Conservation (phyloP, 1,284 basidiomycete species). For the Entoloma clypeatum region DNA sequence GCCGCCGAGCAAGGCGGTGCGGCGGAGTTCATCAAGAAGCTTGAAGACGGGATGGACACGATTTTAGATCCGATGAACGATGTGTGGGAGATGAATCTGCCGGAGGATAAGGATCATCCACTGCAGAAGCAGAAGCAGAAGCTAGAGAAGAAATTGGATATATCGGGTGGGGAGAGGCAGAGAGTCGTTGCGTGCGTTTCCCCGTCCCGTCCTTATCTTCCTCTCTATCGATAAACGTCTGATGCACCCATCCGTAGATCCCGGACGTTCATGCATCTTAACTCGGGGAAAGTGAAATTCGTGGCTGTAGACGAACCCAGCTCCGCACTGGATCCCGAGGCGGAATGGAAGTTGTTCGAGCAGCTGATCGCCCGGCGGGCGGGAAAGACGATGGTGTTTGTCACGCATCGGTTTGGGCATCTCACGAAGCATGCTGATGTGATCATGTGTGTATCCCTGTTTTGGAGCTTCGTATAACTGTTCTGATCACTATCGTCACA, state of each 20-base stretch:
- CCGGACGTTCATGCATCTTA: slow-evolving; percentile 42
- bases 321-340: slow-evolving; percentile 50
- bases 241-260: slow-evolving; percentile 26
- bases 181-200: slow-evolving; percentile 37
- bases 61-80: slow-evolving; percentile 30
- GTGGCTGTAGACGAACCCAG: slow-evolving; percentile 52
- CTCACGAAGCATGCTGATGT: slow-evolving; percentile 60
- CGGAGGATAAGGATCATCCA: slow-evolving; percentile 29
- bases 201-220: background rate
- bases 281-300: slow-evolving; percentile 40
- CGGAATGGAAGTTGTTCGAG: slow-evolving; percentile 47
- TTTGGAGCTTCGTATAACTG: too few species aligned
- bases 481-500: slow-evolving; percentile 21
- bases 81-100: slow-evolving; percentile 27
- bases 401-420: slow-evolving; percentile 67
- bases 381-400: slow-evolving; percentile 65
- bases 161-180: slow-evolving; percentile 42
- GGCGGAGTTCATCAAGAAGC: slow-evolving; percentile 28
- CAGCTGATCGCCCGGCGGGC: slow-evolving; percentile 45
- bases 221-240: background rate
- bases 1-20: slow-evolving; percentile 40
- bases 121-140: slow-evolving; percentile 32
- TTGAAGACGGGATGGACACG: slow-evolving; percentile 26
- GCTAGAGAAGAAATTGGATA: slow-evolving; percentile 31
- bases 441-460: slow-evolving; percentile 44